Conservation (phyloP, 2,329 filamentous ascomycete species). For the Macrophomina tecta region DNA sequence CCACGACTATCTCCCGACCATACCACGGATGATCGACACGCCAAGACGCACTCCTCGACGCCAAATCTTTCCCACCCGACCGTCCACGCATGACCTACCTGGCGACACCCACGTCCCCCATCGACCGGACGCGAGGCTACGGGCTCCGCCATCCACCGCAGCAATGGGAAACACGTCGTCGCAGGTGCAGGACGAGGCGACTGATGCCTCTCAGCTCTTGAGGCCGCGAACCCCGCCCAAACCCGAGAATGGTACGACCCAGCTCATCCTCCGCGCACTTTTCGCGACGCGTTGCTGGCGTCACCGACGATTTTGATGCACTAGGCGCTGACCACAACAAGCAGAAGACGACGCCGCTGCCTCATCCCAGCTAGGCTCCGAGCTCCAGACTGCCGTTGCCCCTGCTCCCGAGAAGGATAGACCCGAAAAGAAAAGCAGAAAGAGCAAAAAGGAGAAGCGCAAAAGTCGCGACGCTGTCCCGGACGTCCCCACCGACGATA, state of each 20-base stretch:
- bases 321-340: background rate
- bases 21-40: constrained; percentile 16
- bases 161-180: constrained; percentile 25
- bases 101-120: constrained; percentile 15
- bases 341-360: constrained; percentile 29
- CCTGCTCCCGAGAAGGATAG: background rate
- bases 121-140: constrained; percentile 13
- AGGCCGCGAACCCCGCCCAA: background rate
- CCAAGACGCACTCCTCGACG: constrained; percentile 9
- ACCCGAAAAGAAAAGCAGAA: constrained; percentile 22
- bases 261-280: constrained; percentile 7
- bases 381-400: background rate
- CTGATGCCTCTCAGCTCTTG: background rate
- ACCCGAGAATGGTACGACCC: background rate
- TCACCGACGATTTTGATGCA: constrained; percentile 21
- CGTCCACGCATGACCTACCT: constrained; percentile 18
- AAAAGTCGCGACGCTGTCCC: background rate
- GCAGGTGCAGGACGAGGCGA: constrained; percentile 11
- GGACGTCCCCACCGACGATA: background rate
- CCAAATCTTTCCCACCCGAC: constrained; percentile 14
- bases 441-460: constrained; percentile 1
- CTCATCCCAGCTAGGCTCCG: constrained; percentile 24
- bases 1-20: constrained; percentile 6
- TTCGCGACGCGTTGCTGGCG: constrained; percentile 21
- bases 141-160: constrained; percentile 14